A percentile compares a stretch with the other conserved stretches of the same genome.
These are phyloP conservation scores for Mycosphaerella sp. DNA, from an alignment of 2,329 filamentous ascomycete species.

Conservation along the genomic window DNA sequence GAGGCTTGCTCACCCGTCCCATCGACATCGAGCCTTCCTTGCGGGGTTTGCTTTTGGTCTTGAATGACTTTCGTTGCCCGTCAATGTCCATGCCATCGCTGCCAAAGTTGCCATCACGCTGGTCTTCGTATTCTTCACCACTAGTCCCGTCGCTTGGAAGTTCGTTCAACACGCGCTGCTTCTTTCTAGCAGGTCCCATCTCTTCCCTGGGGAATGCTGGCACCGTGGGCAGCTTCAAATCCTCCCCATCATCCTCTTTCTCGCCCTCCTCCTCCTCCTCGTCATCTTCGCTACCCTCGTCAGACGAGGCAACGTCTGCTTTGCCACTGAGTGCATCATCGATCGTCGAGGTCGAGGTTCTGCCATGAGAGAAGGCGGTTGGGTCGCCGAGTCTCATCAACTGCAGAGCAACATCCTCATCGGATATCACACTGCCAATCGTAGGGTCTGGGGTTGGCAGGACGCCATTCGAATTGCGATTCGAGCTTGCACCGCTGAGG, in stretches of 20 bases:
- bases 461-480: constrained; percentile 50
- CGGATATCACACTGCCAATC: constrained; percentile 91
- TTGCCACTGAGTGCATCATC: constrained; percentile 90
- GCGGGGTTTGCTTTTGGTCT: constrained; percentile 41
- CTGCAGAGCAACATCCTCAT: constrained; percentile 96
- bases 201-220: constrained; percentile 27
- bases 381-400: constrained; percentile 93
- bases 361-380: constrained; percentile 86
- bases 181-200: constrained; percentile 32
- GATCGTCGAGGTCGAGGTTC: constrained; percentile 85
- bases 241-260: constrained; percentile 67
- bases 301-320: constrained; percentile 74
- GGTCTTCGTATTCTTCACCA: constrained; percentile 54
- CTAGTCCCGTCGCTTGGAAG: constrained; percentile 55
- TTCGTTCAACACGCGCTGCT: constrained; percentile 42
- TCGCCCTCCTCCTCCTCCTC: constrained; percentile 61
- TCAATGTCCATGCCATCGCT: constrained; percentile 49
- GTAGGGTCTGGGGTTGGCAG: constrained; percentile 96
- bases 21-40: constrained; percentile 12
- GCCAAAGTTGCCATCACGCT: constrained; percentile 48
- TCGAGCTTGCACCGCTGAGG: constrained; percentile 33
- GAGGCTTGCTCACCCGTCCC: constrained; percentile 38
- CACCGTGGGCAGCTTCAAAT: constrained; percentile 33
- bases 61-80: constrained; percentile 34
- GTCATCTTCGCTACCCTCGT: constrained; percentile 69